These are phyloP conservation scores for Mitragyna speciosa DNA, from an alignment of 257 asterid genomes.

Conservation along the genomic window DNA sequence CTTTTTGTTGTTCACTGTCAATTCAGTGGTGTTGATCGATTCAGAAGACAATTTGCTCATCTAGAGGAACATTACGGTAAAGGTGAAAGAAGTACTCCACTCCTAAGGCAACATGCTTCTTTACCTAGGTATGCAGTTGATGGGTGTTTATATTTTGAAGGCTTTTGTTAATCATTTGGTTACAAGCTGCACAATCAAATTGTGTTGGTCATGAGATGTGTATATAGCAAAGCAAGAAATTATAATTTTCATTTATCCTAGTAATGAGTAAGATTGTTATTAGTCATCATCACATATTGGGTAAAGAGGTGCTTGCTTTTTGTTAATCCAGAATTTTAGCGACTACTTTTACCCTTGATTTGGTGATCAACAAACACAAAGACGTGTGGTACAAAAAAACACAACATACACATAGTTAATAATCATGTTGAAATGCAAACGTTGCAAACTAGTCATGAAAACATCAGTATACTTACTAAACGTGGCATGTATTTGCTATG, in stretches of 20 bases:
- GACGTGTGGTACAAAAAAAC: no score
- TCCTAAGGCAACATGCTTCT: constrained; percentile 82
- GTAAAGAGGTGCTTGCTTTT: background rate
- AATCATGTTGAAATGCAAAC: background rate
- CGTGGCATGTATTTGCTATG: background rate
- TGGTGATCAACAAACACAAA: background rate
- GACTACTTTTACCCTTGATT: background rate
- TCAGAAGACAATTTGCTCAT: constrained; percentile 95
- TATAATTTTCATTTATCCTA: no score
- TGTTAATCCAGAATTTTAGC: background rate
- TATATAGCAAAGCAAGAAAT: background rate
- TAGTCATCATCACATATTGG: background rate
- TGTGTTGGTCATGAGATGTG: background rate
- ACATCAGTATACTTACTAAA: background rate
- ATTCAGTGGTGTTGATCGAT: constrained; percentile 90
- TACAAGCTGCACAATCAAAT: background rate
- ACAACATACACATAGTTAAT: no score
- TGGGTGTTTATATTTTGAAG: background rate
- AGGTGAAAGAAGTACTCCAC: constrained; percentile 70
- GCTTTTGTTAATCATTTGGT: background rate
- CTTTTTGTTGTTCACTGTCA: constrained; percentile 15
- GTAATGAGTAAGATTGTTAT: background rate
- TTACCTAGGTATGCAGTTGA: constrained; percentile 70
- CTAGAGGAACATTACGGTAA: constrained; percentile 83
- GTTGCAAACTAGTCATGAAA: background rate